phyloP scores from a whole-genome alignment of 257 asterid genomes.

The Solanum piurae region DNA sequence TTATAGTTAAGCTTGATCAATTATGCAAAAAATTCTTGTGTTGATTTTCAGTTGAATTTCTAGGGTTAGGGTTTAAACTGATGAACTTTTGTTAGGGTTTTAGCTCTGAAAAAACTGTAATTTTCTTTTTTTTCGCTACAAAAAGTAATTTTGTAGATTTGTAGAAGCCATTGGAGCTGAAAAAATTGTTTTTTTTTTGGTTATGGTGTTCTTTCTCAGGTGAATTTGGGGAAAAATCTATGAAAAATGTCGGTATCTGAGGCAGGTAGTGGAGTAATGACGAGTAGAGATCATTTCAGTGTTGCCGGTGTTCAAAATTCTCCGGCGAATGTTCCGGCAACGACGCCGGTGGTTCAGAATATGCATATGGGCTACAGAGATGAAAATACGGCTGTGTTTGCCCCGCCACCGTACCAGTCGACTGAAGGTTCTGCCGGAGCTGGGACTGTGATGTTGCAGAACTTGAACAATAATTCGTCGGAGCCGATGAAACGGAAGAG shows the following conservation, averaged over 20 bases:
- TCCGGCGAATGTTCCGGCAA: background rate
- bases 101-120: background rate
- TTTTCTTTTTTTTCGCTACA: background rate
- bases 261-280: background rate
- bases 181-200: background rate
- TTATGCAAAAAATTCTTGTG: background rate
- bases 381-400: background rate
- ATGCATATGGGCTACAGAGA: background rate
- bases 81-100: background rate
- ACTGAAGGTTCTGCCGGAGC: background rate
- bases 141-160: background rate
- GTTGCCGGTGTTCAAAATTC: background rate
- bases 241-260: constrained; percentile 1
- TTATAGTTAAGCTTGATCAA: background rate
- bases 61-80: background rate
- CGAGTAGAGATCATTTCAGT: background rate
- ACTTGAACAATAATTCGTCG: background rate
- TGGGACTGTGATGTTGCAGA: background rate
- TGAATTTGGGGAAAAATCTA: background rate
- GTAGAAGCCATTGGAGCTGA: background rate
- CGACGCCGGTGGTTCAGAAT: background rate
- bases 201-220: background rate
- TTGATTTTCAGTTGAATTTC: background rate
- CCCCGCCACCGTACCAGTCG: background rate
- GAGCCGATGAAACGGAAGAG: background rate